Percentiles rank a stretch among this genome's conserved stretches.
phyloP scores from a whole-genome alignment of 1,139 yeast species.

The Geotrichum klebahnii region DNA sequence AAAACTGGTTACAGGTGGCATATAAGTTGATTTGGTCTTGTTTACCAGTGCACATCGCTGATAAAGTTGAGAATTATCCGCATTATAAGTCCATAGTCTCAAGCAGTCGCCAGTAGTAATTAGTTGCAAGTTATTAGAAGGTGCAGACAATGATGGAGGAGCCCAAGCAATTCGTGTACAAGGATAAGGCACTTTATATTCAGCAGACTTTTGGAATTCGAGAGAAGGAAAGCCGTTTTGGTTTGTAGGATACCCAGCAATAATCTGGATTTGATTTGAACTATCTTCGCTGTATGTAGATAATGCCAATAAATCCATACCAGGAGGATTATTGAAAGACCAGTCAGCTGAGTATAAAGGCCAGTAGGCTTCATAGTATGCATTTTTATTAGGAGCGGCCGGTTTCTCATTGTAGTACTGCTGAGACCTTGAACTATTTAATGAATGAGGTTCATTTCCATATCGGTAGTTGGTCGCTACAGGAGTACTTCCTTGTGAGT shows the following conservation, averaged over 20 bases:
- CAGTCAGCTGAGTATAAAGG: slow-evolving; percentile 71
- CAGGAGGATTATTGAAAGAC: slow-evolving; percentile 44
- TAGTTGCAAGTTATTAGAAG: slow-evolving; percentile 40
- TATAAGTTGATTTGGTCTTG: slow-evolving; percentile 39
- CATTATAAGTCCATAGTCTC: slow-evolving; percentile 56
- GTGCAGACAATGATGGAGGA: slow-evolving; percentile 40
- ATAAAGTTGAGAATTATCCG: slow-evolving; percentile 40
- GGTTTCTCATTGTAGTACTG: slow-evolving; percentile 4
- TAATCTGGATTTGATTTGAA: slow-evolving; percentile 28
- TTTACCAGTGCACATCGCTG: slow-evolving; percentile 44
- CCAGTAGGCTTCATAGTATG: slow-evolving; percentile 55
- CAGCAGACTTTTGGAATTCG: slow-evolving; percentile 43
- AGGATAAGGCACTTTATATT: slow-evolving; percentile 57
- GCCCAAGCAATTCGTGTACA: slow-evolving; percentile 72
- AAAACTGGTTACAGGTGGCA: slow-evolving; percentile 73
- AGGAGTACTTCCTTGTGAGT: slow-evolving; percentile 2
- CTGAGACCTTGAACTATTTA: neutral
- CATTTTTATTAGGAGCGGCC: slow-evolving; percentile 38
- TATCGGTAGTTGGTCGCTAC: slow-evolving; percentile 3
- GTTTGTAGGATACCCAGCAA: slow-evolving; percentile 31
- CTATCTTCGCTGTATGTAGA: slow-evolving; percentile 67
- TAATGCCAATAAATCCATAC: slow-evolving; percentile 55
- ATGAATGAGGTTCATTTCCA: slow-evolving; percentile 7
- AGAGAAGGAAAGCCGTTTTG: slow-evolving; percentile 16
- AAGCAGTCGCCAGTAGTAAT: slow-evolving; percentile 71